Percentiles rank a stretch among this genome's conserved stretches.
Conservation (phyloP, 2,329 filamentous ascomycete genomes). For the Microdochium paspali region DNA sequence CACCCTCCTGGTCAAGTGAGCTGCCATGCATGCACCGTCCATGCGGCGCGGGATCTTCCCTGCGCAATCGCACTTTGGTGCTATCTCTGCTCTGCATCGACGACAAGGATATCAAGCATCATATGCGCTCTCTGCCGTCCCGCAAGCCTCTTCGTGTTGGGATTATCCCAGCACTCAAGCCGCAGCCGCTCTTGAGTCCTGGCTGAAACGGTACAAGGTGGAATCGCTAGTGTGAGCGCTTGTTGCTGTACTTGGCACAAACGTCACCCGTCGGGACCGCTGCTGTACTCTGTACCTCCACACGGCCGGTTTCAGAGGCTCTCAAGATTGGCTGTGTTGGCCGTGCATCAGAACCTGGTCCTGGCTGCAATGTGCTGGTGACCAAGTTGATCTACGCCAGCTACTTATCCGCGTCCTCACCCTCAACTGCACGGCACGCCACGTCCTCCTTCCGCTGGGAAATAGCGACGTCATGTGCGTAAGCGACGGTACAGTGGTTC, state of each 20-base stretch:
- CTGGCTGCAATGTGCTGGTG: slow-evolving; percentile 9
- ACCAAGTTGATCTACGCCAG: background rate
- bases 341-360: slow-evolving; percentile 20
- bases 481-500: too few relatives aligned
- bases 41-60: background rate
- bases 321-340: slow-evolving; percentile 18
- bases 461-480: background rate
- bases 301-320: background rate
- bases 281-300: background rate
- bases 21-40: background rate
- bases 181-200: background rate
- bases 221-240: too few relatives aligned
- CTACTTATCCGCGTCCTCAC: background rate
- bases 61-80: background rate
- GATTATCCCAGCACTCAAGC: too few relatives aligned
- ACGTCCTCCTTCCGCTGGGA: background rate
- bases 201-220: too few relatives aligned
- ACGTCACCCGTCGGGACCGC: too few relatives aligned
- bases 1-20: background rate
- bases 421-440: background rate
- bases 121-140: too few relatives aligned
- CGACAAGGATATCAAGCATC: too few relatives aligned
- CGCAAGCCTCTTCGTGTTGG: too few relatives aligned
- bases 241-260: too few relatives aligned
- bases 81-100: background rate